Evolutionary conservation across 306 rosid species (phyloP).

Genomic region (Cyamopsis tetragonoloba): DNA sequence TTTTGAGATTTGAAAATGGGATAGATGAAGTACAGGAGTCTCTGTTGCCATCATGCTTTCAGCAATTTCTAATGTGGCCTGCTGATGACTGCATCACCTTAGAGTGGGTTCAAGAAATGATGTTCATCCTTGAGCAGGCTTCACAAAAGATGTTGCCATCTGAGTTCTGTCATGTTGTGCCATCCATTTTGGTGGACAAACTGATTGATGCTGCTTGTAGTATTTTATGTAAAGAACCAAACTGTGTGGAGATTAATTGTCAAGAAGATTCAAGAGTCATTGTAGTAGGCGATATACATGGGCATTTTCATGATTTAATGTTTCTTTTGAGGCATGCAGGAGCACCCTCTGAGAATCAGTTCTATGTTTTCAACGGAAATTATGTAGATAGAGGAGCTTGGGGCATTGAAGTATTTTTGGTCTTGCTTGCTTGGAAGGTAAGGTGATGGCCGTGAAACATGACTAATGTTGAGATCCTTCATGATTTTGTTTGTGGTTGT

Average conservation of each 20-base stretch:
- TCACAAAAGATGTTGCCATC: slow-evolving; percentile 42
- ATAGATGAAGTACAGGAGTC: slow-evolving; percentile 39
- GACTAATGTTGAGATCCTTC: slow-evolving; percentile 1
- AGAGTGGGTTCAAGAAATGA: slow-evolving; percentile 77
- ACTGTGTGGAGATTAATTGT: slow-evolving; percentile 72
- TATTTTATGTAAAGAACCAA: slow-evolving; percentile 62
- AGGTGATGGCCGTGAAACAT: slow-evolving; percentile 19
- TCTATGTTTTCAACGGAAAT: slow-evolving; percentile 78
- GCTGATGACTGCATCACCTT: slow-evolving; percentile 50
- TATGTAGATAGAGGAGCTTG: slow-evolving; percentile 78
- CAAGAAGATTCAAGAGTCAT: slow-evolving; percentile 62
- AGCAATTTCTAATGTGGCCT: slow-evolving; percentile 60
- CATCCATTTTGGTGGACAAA: slow-evolving; percentile 52
- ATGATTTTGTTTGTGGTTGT: not conserved
- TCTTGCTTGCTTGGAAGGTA: slow-evolving; percentile 94
- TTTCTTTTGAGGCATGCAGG: slow-evolving; percentile 61
- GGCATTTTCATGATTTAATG: slow-evolving; percentile 78
- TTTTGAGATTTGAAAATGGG: slow-evolving; percentile 40
- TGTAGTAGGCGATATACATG: slow-evolving; percentile 77
- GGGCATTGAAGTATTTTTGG: slow-evolving; percentile 81
- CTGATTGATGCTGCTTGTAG: slow-evolving; percentile 48
- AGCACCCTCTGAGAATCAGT: slow-evolving; percentile 65
- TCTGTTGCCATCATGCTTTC: slow-evolving; percentile 39
- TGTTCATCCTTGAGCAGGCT: slow-evolving; percentile 53
- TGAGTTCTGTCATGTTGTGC: slow-evolving; percentile 48